Conservation (phyloP, 345 rosid species). For the Acer yangbiense region DNA sequence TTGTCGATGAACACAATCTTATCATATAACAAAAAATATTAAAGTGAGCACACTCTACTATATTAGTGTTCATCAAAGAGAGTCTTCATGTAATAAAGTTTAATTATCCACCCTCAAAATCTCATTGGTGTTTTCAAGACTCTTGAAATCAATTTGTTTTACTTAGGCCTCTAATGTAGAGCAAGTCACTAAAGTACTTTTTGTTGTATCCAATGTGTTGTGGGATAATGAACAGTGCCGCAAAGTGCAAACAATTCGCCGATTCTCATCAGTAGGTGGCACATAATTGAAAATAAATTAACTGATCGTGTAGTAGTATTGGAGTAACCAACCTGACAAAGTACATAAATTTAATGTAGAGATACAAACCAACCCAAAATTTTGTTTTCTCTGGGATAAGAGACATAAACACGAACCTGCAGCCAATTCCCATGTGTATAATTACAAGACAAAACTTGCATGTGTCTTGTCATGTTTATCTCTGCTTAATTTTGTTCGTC, state of each 20-base stretch:
- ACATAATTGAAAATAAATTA: neutral
- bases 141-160: too few relatives aligned
- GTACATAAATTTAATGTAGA: neutral
- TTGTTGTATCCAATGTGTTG: too few relatives aligned
- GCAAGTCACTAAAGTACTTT: neutral
- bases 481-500: conserved; percentile 21
- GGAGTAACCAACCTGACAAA: neutral
- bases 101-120: neutral
- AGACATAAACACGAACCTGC: neutral
- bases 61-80: neutral
- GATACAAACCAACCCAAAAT: neutral
- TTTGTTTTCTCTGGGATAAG: conserved; percentile 22
- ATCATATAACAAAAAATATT: conserved; percentile 20
- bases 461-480: neutral
- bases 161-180: neutral
- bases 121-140: conserved; percentile 9
- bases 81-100: neutral
- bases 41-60: neutral
- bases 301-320: neutral
- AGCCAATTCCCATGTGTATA: neutral
- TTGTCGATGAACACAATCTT: conserved; percentile 23
- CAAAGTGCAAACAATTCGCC: neutral
- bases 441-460: conserved; percentile 1
- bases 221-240: too few relatives aligned
- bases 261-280: conserved; percentile 5